These are phyloP conservation scores for Hypomontagnella submonticulosa DNA, from an alignment of 495 filamentous ascomycete genomes.

Conservation along the genomic window DNA sequence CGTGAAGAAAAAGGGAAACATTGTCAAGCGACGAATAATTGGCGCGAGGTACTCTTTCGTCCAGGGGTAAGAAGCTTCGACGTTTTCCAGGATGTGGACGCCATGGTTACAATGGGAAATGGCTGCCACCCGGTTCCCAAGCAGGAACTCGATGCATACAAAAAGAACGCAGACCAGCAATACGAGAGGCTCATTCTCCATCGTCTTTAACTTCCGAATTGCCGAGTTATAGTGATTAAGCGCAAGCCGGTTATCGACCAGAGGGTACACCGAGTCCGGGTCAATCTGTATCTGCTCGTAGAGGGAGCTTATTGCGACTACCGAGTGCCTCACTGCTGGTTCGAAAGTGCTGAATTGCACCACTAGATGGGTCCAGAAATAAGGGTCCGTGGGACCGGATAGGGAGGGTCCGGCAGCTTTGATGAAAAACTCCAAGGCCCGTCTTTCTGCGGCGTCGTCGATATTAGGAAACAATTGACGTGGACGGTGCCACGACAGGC, in stretches of 20 bases:
- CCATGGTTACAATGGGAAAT: slow-evolving; percentile 56
- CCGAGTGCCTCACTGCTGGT: slow-evolving; percentile 69
- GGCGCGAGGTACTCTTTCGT: slow-evolving; percentile 55
- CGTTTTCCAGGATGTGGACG: slow-evolving; percentile 50
- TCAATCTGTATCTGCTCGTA: slow-evolving; percentile 52
- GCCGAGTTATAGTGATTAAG: slow-evolving; percentile 66
- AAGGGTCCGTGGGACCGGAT: slow-evolving; percentile 61
- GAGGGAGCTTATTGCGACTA: slow-evolving; percentile 65
- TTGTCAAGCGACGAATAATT: slow-evolving; percentile 55
- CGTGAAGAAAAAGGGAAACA: slow-evolving; percentile 52
- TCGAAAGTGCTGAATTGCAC: slow-evolving; percentile 67
- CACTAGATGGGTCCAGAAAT: slow-evolving; percentile 67
- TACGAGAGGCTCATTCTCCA: slow-evolving; percentile 57
- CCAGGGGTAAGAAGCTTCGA: slow-evolving; percentile 43
- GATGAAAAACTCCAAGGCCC: slow-evolving; percentile 65
- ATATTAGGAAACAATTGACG: slow-evolving; percentile 38
- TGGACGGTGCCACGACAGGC: slow-evolving; percentile 40
- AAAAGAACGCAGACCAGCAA: slow-evolving; percentile 68
- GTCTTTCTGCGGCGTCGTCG: slow-evolving; percentile 46
- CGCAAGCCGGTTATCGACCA: slow-evolving; percentile 56
- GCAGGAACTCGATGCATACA: slow-evolving; percentile 67
- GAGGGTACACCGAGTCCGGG: slow-evolving; percentile 20
- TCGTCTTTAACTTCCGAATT: slow-evolving; percentile 56
- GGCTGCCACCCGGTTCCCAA: slow-evolving; percentile 59
- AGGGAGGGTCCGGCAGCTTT: slow-evolving; percentile 59